phyloP scores from a whole-genome alignment of 2,329 filamentous ascomycete species.

The Trichoderma breve region DNA sequence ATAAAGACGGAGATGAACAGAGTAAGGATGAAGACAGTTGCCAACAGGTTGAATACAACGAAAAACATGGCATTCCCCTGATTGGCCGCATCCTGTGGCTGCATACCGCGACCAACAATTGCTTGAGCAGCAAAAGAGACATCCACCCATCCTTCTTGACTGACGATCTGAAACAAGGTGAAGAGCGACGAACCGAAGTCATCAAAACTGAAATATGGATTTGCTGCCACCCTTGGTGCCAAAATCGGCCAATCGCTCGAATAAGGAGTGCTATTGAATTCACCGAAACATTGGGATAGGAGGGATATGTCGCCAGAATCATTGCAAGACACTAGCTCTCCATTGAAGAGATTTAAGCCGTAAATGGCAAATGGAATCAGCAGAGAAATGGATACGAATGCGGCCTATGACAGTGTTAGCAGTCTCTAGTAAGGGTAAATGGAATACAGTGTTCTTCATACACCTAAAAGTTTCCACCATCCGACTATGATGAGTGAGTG shows the following conservation, averaged over 20 bases:
- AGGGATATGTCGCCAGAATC: slow-evolving; percentile 51
- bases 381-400: slow-evolving; percentile 90
- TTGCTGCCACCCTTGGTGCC: slow-evolving; percentile 75
- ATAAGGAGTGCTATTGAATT: slow-evolving; percentile 74
- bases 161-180: slow-evolving; percentile 97
- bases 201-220: slow-evolving; percentile 89
- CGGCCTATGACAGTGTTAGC: slow-evolving; percentile 51
- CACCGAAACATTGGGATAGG: slow-evolving; percentile 76
- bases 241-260: slow-evolving; percentile 74
- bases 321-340: slow-evolving; percentile 77
- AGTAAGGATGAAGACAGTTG: slow-evolving; percentile 93
- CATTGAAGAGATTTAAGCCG: slow-evolving; percentile 88
- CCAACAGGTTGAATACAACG: slow-evolving; percentile 91
- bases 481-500: slow-evolving; percentile 93
- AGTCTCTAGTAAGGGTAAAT: background rate
- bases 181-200: slow-evolving; percentile 92
- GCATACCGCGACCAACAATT: slow-evolving; percentile 72
- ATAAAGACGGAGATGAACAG: slow-evolving; percentile 99
- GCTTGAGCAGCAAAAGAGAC: slow-evolving; percentile 83
- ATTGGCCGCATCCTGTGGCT: slow-evolving; percentile 66
- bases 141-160: slow-evolving; percentile 95
- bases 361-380: slow-evolving; percentile 97
- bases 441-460: slow-evolving; percentile 40
- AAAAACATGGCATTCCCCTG: slow-evolving; percentile 93
- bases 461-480: slow-evolving; percentile 88